Conservation (phyloP, 768 basidiomycete genomes). For the Kwoniella botswanensis region DNA sequence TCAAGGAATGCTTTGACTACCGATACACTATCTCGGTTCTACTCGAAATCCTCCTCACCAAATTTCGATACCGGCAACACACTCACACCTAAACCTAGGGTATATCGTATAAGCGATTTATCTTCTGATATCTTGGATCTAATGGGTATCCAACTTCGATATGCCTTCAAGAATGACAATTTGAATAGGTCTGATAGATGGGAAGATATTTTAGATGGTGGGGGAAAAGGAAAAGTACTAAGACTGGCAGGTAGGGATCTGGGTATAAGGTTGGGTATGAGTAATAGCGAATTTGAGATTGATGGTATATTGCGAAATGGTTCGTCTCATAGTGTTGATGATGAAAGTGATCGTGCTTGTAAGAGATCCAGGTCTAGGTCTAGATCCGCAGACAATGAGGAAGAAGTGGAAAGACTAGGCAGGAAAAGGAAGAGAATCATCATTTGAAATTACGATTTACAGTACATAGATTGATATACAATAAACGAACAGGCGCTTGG, state of each 20-base stretch:
- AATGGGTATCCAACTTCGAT: slow-evolving; percentile 3
- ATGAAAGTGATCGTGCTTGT: neutral
- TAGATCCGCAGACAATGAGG: neutral
- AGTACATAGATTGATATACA: no score
- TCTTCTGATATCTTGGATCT: neutral
- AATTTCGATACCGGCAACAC: neutral
- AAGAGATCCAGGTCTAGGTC: neutral
- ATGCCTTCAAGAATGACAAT: neutral
- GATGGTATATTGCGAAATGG: neutral
- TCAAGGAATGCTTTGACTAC: no score
- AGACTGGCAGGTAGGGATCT: neutral
- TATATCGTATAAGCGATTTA: slow-evolving; percentile 4
- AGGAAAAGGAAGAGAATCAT: neutral
- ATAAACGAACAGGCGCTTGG: no score
- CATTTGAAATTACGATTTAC: neutral
- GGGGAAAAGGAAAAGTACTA: neutral
- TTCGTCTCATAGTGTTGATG: neutral
- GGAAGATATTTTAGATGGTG: neutral
- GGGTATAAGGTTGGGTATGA: neutral
- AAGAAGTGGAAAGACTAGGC: neutral
- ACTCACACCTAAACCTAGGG: neutral
- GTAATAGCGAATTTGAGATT: slow-evolving; percentile 2
- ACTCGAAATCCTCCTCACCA: no score
- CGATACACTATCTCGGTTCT: no score
- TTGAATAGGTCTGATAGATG: neutral